A percentile compares a stretch with the other conserved stretches of the same genome.
Evolutionary conservation across 2,329 filamentous ascomycete species (phyloP).

Genomic region (Fusarium lyarnte): DNA sequence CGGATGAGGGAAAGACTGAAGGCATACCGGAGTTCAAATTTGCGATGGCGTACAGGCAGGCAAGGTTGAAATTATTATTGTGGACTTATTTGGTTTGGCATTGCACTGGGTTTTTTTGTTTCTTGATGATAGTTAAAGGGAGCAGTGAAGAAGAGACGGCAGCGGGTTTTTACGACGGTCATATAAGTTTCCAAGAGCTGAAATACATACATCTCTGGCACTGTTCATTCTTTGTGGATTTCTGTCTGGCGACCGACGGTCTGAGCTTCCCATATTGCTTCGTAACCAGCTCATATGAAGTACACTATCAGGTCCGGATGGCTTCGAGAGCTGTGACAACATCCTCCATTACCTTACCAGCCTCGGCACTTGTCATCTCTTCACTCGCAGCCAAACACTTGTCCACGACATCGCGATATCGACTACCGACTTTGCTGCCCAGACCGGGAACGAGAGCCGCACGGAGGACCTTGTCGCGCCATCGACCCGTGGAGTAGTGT

Average conservation of each 20-base stretch:
- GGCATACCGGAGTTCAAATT: conserved; percentile 32
- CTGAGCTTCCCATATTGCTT: neutral
- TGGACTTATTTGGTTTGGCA: conserved; percentile 36
- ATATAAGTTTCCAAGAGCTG: conserved; percentile 38
- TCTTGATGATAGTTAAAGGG: conserved; percentile 22
- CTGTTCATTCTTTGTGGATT: conserved; percentile 4
- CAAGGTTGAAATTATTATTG: conserved; percentile 28
- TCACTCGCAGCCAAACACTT: conserved; percentile 52
- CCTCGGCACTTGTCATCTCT: conserved; percentile 50
- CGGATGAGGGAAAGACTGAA: conserved; percentile 12
- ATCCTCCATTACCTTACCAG: conserved; percentile 53
- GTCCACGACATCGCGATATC: conserved; percentile 55
- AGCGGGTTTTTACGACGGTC: conserved; percentile 35
- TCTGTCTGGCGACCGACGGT: neutral
- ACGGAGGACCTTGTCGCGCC: conserved; percentile 55
- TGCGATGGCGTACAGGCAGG: conserved; percentile 39
- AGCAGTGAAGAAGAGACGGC: conserved; percentile 19
- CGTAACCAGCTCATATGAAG: neutral
- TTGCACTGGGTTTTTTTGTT: conserved; percentile 25
- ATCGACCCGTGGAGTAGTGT: conserved; percentile 54
- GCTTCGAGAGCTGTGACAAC: conserved; percentile 54
- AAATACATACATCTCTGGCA: conserved; percentile 32
- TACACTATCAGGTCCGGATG: conserved; percentile 43
- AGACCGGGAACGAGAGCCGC: conserved; percentile 53
- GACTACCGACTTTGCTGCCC: conserved; percentile 52